Evolutionary conservation across 108 stramenopile genomes (phyloP).

Genomic region (Nannochloropsis salina): DNA sequence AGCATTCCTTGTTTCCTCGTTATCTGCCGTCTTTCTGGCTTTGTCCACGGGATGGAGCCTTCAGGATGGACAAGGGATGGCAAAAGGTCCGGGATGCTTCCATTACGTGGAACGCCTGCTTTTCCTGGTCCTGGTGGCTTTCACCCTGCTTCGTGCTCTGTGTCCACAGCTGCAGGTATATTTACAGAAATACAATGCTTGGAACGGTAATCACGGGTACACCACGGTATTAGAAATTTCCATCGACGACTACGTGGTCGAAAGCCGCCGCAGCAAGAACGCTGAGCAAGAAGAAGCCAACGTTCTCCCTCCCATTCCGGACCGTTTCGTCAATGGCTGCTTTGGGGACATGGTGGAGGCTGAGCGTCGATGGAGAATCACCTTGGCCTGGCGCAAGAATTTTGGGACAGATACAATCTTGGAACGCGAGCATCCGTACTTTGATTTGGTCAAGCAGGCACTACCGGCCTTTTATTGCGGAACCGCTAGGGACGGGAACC

Average conservation of each 20-base stretch:
- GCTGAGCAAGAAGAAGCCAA: not conserved
- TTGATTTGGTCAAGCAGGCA: not conserved
- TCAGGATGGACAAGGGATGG: not conserved
- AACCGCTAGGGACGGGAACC: conserved; percentile 8
- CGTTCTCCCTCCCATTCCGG: not conserved
- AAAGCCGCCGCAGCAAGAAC: not conserved
- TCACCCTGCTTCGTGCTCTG: not conserved
- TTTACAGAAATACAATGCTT: not conserved
- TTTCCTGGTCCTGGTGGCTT: not conserved
- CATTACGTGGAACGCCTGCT: not conserved
- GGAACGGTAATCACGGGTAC: not conserved
- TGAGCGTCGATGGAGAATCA: not conserved
- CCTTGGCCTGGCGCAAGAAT: not conserved
- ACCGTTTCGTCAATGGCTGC: not conserved
- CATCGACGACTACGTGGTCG: not conserved
- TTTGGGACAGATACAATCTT: conserved; percentile 11
- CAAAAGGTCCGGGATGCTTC: too few relatives aligned
- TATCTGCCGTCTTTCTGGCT: not conserved
- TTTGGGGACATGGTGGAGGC: not conserved
- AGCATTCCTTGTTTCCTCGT: not conserved
- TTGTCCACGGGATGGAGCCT: not conserved
- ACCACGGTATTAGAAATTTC: not conserved
- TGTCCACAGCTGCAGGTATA: not conserved
- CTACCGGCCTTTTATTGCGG: conserved; percentile 19
- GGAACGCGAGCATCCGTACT: not conserved